phyloP scores from a whole-genome alignment of 768 basidiomycete genomes.

The Suillus decipiens region DNA sequence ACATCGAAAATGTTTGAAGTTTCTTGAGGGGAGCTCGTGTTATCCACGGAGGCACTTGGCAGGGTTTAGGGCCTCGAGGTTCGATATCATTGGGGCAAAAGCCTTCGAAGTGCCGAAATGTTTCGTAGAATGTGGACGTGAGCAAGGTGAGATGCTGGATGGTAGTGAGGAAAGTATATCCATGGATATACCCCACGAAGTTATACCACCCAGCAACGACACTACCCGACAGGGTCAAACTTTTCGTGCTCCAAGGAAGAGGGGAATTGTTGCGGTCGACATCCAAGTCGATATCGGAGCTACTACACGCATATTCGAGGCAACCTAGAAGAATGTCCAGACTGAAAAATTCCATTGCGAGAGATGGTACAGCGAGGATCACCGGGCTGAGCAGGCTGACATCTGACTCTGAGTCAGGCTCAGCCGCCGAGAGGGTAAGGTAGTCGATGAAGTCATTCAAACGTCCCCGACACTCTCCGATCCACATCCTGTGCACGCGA shows the following conservation, averaged over 20 bases:
- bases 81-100: neutral
- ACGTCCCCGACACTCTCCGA: constrained; percentile 31
- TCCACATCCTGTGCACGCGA: constrained; percentile 38
- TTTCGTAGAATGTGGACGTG: neutral
- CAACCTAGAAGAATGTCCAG: constrained; percentile 38
- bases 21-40: constrained; percentile 28
- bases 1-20: constrained; percentile 17
- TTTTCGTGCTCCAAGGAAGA: constrained; percentile 17
- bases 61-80: neutral
- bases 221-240: constrained; percentile 36
- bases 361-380: constrained; percentile 7
- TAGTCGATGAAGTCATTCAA: constrained; percentile 6
- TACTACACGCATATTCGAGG: constrained; percentile 18
- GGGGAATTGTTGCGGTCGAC: constrained; percentile 24
- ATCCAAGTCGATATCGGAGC: neutral
- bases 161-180: constrained; percentile 34
- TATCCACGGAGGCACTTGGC: constrained; percentile 17
- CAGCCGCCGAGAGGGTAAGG: neutral
- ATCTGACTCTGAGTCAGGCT: constrained; percentile 11
- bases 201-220: constrained; percentile 33
- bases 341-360: constrained; percentile 37
- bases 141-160: constrained; percentile 39
- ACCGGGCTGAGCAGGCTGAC: constrained; percentile 21
- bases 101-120: neutral
- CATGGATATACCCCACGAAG: constrained; percentile 31